phyloP scores from a whole-genome alignment of 208 protist species.

The Leishmania mexicana region DNA sequence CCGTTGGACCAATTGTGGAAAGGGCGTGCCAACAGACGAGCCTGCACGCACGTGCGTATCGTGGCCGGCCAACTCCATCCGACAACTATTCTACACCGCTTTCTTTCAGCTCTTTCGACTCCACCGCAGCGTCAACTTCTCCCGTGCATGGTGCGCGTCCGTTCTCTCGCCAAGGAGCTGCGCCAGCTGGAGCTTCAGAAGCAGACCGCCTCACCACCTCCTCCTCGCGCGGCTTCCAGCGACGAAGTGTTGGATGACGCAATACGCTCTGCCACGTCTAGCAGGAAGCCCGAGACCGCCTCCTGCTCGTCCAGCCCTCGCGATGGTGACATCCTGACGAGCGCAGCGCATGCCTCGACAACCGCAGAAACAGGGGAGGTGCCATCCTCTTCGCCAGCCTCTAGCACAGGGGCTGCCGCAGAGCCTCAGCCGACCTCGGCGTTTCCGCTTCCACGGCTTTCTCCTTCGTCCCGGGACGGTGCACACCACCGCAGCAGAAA shows the following conservation, averaged over 20 bases:
- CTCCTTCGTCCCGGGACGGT: neutral
- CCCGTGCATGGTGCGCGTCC: constrained; percentile 21
- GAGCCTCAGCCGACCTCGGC: neutral
- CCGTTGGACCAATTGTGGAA: neutral
- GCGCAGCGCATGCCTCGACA: neutral
- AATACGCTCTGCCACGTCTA: neutral
- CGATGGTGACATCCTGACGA: neutral
- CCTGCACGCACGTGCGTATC: neutral
- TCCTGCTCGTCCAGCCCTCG: constrained; percentile 4
- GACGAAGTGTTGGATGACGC: neutral
- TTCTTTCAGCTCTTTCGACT: neutral
- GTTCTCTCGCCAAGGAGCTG: constrained; percentile 39
- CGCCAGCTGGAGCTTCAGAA: constrained; percentile 29
- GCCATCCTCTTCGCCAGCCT: constrained; percentile 5
- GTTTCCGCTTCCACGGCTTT: neutral
- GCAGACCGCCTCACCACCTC: constrained; percentile 5
- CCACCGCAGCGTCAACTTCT: neutral
- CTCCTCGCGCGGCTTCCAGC: neutral
- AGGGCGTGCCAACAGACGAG: neutral
- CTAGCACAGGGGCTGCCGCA: neutral
- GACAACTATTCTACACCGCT: neutral
- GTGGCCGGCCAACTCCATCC: neutral
- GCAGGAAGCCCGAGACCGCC: neutral
- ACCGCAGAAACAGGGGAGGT: neutral
- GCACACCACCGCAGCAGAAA: neutral